These are phyloP conservation scores for Syzygium syzygioides DNA, from an alignment of 441 rosid species.

Conservation along the genomic window DNA sequence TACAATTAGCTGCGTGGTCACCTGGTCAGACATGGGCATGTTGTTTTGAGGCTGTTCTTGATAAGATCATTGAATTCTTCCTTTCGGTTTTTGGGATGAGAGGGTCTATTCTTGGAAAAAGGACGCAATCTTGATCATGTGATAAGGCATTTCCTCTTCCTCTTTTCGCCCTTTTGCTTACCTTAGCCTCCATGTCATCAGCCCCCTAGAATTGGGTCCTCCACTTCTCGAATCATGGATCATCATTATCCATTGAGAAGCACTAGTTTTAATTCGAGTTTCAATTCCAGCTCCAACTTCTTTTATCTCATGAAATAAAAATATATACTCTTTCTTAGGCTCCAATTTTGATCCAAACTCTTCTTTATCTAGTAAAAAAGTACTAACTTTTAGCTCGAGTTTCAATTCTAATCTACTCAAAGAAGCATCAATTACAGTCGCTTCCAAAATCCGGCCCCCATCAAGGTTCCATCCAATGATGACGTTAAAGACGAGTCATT, in stretches of 20 bases:
- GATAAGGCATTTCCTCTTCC: not conserved
- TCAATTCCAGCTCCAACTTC: not conserved
- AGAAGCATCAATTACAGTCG: not conserved
- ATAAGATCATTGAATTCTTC: not conserved
- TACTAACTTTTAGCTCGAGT: not conserved
- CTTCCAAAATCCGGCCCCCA: not conserved
- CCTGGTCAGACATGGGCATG: not conserved
- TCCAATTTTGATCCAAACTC: not conserved
- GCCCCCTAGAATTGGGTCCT: not conserved
- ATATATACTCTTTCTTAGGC: not conserved
- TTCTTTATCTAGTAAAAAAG: not conserved
- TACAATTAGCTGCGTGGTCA: not conserved
- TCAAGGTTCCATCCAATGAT: not conserved
- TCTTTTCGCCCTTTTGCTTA: not conserved
- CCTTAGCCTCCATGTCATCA: not conserved
- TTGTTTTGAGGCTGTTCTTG: not conserved
- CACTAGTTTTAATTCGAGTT: not conserved
- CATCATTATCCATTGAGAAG: not conserved
- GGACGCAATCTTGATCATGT: not conserved
- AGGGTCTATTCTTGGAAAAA: not conserved
- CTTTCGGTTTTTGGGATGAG: not conserved
- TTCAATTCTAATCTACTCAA: no score
- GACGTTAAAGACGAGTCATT: not conserved
- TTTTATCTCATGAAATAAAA: not conserved
- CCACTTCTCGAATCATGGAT: not conserved